These are phyloP conservation scores for Persicaria tinctoria DNA, from an alignment of 148 eudicot genomes.

Conservation along the genomic window DNA sequence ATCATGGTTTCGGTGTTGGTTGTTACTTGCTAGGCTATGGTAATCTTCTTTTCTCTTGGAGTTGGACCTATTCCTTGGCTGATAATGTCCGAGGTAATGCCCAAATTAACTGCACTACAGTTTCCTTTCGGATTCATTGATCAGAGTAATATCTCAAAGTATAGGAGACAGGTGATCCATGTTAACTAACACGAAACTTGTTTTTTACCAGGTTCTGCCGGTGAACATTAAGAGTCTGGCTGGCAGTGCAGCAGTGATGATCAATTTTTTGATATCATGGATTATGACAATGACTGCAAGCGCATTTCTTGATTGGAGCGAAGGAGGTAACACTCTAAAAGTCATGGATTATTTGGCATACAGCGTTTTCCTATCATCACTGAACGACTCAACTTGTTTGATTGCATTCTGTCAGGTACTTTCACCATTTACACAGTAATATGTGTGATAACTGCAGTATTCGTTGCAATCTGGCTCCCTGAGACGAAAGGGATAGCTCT, in stretches of 20 bases:
- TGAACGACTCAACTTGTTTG: neutral
- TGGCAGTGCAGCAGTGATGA: conserved; percentile 64
- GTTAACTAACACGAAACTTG: neutral
- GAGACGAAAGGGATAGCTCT: conserved; percentile 5
- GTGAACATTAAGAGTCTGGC: conserved; percentile 68
- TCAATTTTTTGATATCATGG: conserved; percentile 56
- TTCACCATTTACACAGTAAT: neutral
- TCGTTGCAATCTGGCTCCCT: neutral
- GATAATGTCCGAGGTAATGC: conserved; percentile 85
- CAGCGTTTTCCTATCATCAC: no score
- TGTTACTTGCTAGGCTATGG: conserved; percentile 40
- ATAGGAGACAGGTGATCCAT: neutral
- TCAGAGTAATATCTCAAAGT: neutral
- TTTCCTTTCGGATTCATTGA: neutral
- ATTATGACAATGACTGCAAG: conserved; percentile 64
- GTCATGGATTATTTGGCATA: no score
- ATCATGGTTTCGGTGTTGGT: neutral
- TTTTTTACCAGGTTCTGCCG: conserved; percentile 50
- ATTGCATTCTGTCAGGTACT: neutral
- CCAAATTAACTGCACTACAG: neutral
- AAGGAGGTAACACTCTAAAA: conserved; percentile 45
- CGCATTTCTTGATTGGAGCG: conserved; percentile 56
- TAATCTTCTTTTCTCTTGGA: conserved; percentile 62
- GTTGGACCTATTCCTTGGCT: conserved; percentile 87
- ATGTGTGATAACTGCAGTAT: neutral